Base-by-base conservation (phyloP, 805 yeast species). In the Ogataea angusta region DNA sequence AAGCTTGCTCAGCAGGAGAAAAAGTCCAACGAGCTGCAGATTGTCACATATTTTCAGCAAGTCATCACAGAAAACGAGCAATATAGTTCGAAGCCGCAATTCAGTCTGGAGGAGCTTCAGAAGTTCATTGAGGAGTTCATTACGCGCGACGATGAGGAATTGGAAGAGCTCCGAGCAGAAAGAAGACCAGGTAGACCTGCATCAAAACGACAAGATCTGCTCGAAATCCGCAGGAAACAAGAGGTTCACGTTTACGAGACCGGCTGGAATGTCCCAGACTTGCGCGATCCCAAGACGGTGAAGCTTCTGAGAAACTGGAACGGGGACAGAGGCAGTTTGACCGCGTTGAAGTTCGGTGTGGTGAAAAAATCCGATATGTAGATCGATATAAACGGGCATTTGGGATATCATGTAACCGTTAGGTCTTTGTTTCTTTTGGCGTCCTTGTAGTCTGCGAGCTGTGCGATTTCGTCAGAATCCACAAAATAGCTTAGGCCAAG, bases 151-250 rank as follows among this genome's bases (percentile, higher is more conserved):
- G 85, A 83, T 53, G 88, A 77, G 12, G 97, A 90, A 58, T 59
- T 91, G 37, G 74, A 74, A n/a, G 68, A 68, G 37, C 67, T 86
- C 41, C 75, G 73, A 46, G 63, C 59, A 5, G 76, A 72, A 40
- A 77, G 95, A 68, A 76, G 95, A 58, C 79, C 89, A n/a, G 95
- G 95, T 13, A 75, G 98, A 66, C 96, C 99, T 8, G 73, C 85
- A 13, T 64, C 85, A 5, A 76, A 75, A 45, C 78, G 79, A 56
- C 95, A 87, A 54, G 80, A 78, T 49, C 54, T 76, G 16, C 61
- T 89, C 42, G 83, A 85, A 51, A 75, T 73, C 48, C 76, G 76
- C 54, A 70, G 70, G 33, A 78, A 82, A 38, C 65, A 72, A 34
- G 97, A 90, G 42, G 37, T 55, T 27, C 74, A 75, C 29, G 78